Evolutionary conservation across 2,329 filamentous ascomycete species (phyloP), one percentile per base, ranked within the genome.

Genomic region (Madurella fahalii): DNA sequence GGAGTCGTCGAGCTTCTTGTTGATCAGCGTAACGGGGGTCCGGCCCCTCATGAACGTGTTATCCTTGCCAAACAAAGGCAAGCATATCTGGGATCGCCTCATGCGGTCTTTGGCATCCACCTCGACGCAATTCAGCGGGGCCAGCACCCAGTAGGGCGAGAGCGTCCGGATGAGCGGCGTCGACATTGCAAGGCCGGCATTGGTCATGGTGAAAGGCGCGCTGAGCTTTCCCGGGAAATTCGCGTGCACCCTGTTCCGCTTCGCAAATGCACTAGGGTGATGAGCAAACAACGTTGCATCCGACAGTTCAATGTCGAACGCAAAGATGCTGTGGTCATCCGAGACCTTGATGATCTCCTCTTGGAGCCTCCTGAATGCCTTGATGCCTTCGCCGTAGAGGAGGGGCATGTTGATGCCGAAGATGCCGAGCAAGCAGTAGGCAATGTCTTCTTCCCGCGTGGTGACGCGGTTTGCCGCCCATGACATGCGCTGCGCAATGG

Each of bases 101-200:
- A 77, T 76, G 64, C 77, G 68, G 62, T 76, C 67, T 41, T 70
- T 64, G 5, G 70, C 63, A 25, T 70, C 71, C 25, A 72, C 67
- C 52, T 75, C 72, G 9, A 76, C 74, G 57, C 72, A 76, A 1
- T 79, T 61, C 17, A 80, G 69, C 1, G 77, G 75, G 49, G 79
- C 75, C 58, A 79, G 77, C 47, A 78, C 72, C 63, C 60, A 62
- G 41, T 58, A 57, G 4, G 60, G 61, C 1, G 60, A 63, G 18
- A 63, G 53, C 8, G 61, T 62, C 30, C 44, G 47, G 44, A 62
- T 59, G 2, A 63, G 56, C 4, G 61, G 60, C 9, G 60, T 62
- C 9, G 50, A 50, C 12, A 62, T 56, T 2, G 61, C 53, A 8
- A 62, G 59, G 1, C 61, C 61, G 11, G 60, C 61, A n/a, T 63